A percentile compares a stretch with the other conserved stretches of the same genome.
Conservation (phyloP, 2,329 filamentous ascomycete genomes). For the Periconia sp. region DNA sequence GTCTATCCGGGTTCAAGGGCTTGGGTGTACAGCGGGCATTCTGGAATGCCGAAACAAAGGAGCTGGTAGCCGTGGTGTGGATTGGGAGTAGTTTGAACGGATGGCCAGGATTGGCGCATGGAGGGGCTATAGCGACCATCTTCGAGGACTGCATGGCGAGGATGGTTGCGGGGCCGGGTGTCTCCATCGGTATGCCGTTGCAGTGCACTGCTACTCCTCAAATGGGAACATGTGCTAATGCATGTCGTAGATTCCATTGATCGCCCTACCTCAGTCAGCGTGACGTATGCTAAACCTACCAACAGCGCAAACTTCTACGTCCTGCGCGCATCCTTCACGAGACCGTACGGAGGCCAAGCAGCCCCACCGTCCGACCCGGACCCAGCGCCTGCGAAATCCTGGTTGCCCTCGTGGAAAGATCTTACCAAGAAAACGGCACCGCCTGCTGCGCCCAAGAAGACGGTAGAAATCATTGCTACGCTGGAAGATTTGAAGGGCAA, state of each 20-base stretch:
- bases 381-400: conserved; percentile 34
- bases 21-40: conserved; percentile 66
- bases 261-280: conserved; percentile 46
- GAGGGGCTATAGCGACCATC: conserved; percentile 71
- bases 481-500: conserved; percentile 63
- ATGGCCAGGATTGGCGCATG: conserved; percentile 76
- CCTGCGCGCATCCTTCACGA: conserved; percentile 56
- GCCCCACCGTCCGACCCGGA: conserved; percentile 31
- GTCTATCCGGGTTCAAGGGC: conserved; percentile 48
- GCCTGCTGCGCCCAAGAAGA: conserved; percentile 12
- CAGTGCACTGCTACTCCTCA: background rate
- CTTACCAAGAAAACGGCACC: conserved; percentile 54
- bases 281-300: conserved; percentile 69
- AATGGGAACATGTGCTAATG: conserved; percentile 5
- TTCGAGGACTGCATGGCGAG: conserved; percentile 74
- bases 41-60: conserved; percentile 64
- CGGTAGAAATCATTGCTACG: conserved; percentile 58
- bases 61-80: conserved; percentile 68
- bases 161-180: conserved; percentile 62
- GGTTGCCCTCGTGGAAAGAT: conserved; percentile 43
- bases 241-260: conserved; percentile 28
- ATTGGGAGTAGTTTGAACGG: conserved; percentile 70
- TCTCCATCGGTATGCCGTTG: conserved; percentile 30
- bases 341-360: conserved; percentile 29
- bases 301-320: conserved; percentile 68